Evolutionary conservation across 1,284 basidiomycete genomes (phyloP), one percentile per base, ranked within the genome.

Genomic region (Trametes versicolor): DNA sequence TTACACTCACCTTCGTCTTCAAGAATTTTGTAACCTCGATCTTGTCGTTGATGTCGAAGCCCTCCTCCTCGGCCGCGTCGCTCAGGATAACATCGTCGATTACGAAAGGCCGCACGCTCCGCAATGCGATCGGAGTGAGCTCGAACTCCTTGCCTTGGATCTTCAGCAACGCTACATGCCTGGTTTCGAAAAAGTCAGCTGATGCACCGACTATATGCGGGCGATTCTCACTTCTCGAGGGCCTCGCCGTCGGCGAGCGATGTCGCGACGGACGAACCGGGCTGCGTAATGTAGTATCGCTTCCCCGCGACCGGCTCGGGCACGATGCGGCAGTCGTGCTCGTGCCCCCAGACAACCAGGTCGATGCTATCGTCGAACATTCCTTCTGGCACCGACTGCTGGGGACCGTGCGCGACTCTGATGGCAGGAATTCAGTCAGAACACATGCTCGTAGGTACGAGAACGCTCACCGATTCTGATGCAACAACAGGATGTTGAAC

Each of bases 331-430:
- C 97, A 98, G 77, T 99, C 97, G 76, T 99, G 98, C 77, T 99
- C 98, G 76, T 99, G 98, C 1, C 98, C 97, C 97, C 97, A 99
- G 0, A 99, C 84, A 9, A 99, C 94, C 5, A 99, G 85, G 74
- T 98, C 90, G 63, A 99, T 86, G 71, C 91, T 94, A 74, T 99
- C 95, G 75, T 99, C 97, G 73, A 99, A 99, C 88, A 98, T 94
- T 64, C 93, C 93, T 75, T 99, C 98, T 2, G 97, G 96, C 0
- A 99, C 96, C 27, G 86, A 94, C 70, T 96, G 92, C 75, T 98
- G 95, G 3, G 95, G 94, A 0, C 95, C 95, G 75, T 97, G 97
- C 66, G 94, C 92, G 4, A 98, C 97, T 21, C 96, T 98, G 68
- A 3, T 37, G 13, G 19, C 25, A 9, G 3, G 8, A 12, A 25